Evolutionary conservation across 257 asterid genomes (phyloP).

Genomic region (Gentiana straminea): DNA sequence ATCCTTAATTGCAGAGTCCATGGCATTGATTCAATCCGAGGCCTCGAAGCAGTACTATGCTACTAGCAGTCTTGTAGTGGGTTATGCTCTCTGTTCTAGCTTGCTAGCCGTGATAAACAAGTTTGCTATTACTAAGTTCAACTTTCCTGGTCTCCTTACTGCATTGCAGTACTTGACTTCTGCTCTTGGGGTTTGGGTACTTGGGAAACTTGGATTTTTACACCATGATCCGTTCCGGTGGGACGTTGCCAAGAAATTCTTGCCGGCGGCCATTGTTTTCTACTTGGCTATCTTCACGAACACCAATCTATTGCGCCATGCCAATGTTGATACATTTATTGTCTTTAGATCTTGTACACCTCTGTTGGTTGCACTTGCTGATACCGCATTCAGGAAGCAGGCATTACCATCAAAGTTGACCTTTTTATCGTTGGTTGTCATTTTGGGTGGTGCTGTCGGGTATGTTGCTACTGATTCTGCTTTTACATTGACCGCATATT

Average conservation of each 20-base stretch:
- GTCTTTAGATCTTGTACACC: slow-evolving; percentile 86
- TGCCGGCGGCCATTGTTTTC: slow-evolving; percentile 89
- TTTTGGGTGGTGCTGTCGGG: slow-evolving; percentile 77
- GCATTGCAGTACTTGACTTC: slow-evolving; percentile 89
- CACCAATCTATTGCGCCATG: slow-evolving; percentile 87
- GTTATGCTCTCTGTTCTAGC: slow-evolving; percentile 94
- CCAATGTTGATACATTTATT: slow-evolving; percentile 92
- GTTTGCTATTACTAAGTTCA: slow-evolving; percentile 80
- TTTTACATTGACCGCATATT: slow-evolving; percentile 72
- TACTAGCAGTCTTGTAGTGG: slow-evolving; percentile 73
- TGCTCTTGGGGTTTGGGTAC: slow-evolving; percentile 72
- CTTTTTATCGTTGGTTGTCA: slow-evolving; percentile 50
- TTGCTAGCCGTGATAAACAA: slow-evolving; percentile 88
- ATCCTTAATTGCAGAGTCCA: slow-evolving; percentile 7
- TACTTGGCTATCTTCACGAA: slow-evolving; percentile 86
- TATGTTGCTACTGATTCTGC: slow-evolving; percentile 89
- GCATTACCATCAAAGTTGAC: slow-evolving; percentile 79
- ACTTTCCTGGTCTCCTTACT: slow-evolving; percentile 87
- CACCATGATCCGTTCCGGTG: slow-evolving; percentile 69
- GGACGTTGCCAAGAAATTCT: slow-evolving; percentile 76
- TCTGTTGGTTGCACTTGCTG: slow-evolving; percentile 82
- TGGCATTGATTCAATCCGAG: slow-evolving; percentile 43
- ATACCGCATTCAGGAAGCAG: slow-evolving; percentile 71
- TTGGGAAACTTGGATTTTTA: slow-evolving; percentile 68
- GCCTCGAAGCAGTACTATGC: slow-evolving; percentile 56